A percentile compares a stretch with the other conserved stretches of the same genome.
Conservation (phyloP, 306 rosid genomes). For the Canavalia ensiformis region DNA sequence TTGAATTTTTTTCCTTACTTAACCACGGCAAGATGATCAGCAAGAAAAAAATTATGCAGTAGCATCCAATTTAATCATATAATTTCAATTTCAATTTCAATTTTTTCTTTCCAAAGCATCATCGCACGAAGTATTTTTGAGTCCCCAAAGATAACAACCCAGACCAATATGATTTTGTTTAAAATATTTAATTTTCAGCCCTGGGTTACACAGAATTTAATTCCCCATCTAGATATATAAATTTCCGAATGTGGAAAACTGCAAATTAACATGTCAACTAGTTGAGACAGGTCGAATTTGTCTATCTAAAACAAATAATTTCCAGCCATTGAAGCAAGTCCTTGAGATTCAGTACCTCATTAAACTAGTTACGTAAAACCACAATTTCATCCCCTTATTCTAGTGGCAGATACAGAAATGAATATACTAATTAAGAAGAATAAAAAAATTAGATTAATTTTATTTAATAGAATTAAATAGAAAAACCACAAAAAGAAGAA, state of each 20-base stretch:
- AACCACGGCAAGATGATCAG: not conserved
- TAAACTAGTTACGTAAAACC: constrained; percentile 38
- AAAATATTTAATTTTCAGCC: not conserved
- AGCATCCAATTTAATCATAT: not conserved
- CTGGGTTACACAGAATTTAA: constrained; percentile 1
- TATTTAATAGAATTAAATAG: not conserved
- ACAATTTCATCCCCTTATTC: constrained; percentile 25
- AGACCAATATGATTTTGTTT: constrained; percentile 4
- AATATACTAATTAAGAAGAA: too few relatives aligned
- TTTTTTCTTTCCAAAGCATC: not conserved
- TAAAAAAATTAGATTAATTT: not conserved
- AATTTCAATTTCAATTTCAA: not conserved
- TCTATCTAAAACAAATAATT: constrained; percentile 28
- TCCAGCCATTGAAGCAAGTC: constrained; percentile 43
- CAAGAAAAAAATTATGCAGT: not conserved
- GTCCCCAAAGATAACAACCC: not conserved
- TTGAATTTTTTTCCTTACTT: not conserved
- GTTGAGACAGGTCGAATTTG: constrained; percentile 3
- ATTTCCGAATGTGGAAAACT: constrained; percentile 26
- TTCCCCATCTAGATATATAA: constrained; percentile 22
- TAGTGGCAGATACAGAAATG: not conserved
- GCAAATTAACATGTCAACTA: constrained; percentile 33
- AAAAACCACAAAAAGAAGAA: not conserved
- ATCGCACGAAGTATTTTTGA: not conserved
- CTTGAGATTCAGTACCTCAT: constrained; percentile 70